phyloP scores from a whole-genome alignment of 2,329 filamentous ascomycete species.

The Huntiella abstrusa region DNA sequence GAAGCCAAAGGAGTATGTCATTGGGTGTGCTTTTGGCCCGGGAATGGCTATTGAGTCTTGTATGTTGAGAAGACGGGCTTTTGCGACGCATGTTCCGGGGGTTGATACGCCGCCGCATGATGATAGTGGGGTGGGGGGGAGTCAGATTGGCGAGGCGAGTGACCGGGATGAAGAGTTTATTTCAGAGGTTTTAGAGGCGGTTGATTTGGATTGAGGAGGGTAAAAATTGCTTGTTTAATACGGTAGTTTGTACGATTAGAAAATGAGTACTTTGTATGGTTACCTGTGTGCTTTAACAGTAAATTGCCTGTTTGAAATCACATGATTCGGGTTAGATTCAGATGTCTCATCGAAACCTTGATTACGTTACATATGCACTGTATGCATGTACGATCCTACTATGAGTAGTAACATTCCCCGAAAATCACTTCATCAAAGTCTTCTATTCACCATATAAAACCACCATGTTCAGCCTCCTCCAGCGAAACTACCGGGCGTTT shows the following conservation, averaged over 20 bases:
- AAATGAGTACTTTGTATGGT: no score
- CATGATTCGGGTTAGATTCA: no score
- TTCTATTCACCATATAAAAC: no score
- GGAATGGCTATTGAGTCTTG: constrained; percentile 52
- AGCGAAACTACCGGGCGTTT: constrained; percentile 3
- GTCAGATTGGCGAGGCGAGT: constrained; percentile 21
- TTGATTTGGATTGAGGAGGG: constrained; percentile 14
- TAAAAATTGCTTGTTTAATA: background rate
- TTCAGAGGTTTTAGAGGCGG: constrained; percentile 13
- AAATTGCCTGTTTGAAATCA: no score
- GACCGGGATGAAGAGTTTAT: constrained; percentile 13
- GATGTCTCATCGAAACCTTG: no score
- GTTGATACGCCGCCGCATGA: constrained; percentile 35
- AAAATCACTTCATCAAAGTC: no score
- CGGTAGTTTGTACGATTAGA: no score
- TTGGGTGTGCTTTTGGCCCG: constrained; percentile 52
- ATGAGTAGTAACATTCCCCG: no score
- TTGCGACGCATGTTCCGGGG: constrained; percentile 17
- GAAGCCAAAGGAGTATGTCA: constrained; percentile 34
- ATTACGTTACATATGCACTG: no score
- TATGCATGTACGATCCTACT: no score
- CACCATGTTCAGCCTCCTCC: background rate
- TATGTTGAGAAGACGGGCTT: constrained; percentile 34
- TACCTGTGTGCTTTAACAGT: no score
- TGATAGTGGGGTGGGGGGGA: constrained; percentile 29